Conservation (phyloP, 306 rosid species). For the Trifolium dubium region DNA sequence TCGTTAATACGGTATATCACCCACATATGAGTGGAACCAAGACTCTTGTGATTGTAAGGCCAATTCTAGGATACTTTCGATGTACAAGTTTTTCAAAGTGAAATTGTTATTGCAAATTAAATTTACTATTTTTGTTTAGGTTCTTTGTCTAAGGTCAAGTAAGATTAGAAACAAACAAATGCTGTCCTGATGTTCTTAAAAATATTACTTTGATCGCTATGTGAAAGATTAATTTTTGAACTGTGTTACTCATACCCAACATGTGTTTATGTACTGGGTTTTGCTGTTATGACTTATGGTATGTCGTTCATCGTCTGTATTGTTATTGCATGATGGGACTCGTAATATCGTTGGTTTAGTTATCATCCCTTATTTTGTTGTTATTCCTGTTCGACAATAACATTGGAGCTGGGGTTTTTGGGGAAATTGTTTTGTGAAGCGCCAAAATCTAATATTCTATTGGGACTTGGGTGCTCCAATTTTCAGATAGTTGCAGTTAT, state of each 20-base stretch:
- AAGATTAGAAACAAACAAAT: conserved; percentile 3
- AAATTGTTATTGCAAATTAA: conserved; percentile 3
- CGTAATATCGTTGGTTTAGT: background rate
- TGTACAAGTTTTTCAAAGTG: too few species aligned
- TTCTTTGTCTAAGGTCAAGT: background rate
- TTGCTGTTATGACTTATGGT: background rate
- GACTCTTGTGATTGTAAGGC: background rate
- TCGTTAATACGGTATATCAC: background rate
- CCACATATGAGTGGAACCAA: background rate
- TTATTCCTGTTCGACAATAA: background rate
- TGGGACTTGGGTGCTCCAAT: conserved; percentile 12
- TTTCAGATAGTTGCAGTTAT: conserved; percentile 26
- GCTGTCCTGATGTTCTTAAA: background rate
- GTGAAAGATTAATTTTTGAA: background rate
- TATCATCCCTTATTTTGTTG: background rate
- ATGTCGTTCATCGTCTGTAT: background rate
- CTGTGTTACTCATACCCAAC: background rate
- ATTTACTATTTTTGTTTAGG: background rate
- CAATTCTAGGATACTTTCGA: background rate
- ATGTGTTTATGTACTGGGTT: background rate
- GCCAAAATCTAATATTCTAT: background rate
- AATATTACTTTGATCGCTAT: background rate
- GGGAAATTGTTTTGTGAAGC: conserved; percentile 3
- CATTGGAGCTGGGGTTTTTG: background rate
- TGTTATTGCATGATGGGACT: background rate